Base-by-base conservation (phyloP, 2,329 filamentous ascomycete species). In the Canariomyces notabilis region DNA sequence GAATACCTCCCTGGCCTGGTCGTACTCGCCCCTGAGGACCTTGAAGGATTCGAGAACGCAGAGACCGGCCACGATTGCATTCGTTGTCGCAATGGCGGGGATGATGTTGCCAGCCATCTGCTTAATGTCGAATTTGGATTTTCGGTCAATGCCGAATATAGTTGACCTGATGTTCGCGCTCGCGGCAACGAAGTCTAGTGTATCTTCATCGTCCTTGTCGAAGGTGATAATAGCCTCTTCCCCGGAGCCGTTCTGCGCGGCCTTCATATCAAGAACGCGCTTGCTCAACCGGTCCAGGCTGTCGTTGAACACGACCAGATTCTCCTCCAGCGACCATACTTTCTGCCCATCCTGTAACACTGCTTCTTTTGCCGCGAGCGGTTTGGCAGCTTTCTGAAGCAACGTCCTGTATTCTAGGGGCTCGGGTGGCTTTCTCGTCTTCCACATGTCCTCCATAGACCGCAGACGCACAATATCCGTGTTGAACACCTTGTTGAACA, bases 101-200 rank as follows among this genome's bases (percentile, higher is more conserved):
- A 98, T 98, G 59, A 98, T 98, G 64, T 98, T 98, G 44, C 93
- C 93, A 4, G 93, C 93, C 91, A 97, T 98, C 68, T 98, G 87
- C 70, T 98, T 98, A 59, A 93, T 90, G 62, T 97, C 90, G 61
- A 97, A 98, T 49, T 94, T 89, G 18, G 89, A 95, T 64, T 89
- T 91, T 4, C 74, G 70, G 44, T 91, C 86, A 48, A 98, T 95
- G 46, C 83, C 85, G 61, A 98, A 98, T n/a, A 95, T 76, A 19
- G 80, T 74, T 1, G 91, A 93, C 36, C 93, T 81, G 19, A 98
- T 79, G 60, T 98, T 98, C 22, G 91, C 89, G 56, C 85, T 88
- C 1, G 93, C 82, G 1, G 89, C 80, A 6, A 98, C 93, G 64
- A 98, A 97, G 61, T 98, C 90, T 6, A 98, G 75, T 0, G 91